Conservation (phyloP, 2,329 filamentous ascomycete species). For the Metarhizium guizhouense region DNA sequence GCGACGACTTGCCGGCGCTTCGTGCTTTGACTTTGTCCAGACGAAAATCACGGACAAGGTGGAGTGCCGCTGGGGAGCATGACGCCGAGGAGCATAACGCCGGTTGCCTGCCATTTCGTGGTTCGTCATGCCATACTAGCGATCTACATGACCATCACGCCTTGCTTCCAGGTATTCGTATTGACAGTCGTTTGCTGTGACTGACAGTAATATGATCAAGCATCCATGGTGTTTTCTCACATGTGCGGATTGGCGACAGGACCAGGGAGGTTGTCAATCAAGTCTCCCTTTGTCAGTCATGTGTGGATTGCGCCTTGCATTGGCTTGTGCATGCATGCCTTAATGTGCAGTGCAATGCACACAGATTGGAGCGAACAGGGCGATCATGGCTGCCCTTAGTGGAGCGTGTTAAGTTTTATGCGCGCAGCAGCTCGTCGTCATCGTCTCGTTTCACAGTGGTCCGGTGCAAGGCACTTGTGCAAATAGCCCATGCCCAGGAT, state of each 20-base stretch:
- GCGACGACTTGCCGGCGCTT: not conserved
- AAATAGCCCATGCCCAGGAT: not conserved
- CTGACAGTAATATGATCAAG: not conserved
- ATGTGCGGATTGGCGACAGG: not conserved
- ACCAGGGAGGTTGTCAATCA: not conserved
- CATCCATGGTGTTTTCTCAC: not conserved
- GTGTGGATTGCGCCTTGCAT: not conserved
- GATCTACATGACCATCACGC: not conserved
- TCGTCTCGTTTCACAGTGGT: slow-evolving; percentile 5
- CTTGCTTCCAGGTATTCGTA: not conserved
- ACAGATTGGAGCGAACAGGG: not conserved
- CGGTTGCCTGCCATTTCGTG: not conserved
- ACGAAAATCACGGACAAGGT: not conserved
- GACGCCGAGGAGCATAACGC: not conserved
- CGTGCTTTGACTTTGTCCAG: not conserved
- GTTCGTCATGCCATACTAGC: not conserved
- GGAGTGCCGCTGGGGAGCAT: not conserved
- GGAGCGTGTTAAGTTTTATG: slow-evolving; percentile 3
- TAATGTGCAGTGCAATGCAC: not conserved
- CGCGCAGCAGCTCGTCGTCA: slow-evolving; percentile 2
- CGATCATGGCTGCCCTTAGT: not conserved
- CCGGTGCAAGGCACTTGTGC: slow-evolving; percentile 1
- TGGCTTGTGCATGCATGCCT: not conserved
- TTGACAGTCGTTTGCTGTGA: not conserved
- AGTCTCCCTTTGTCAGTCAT: too few species aligned